These are phyloP conservation scores for Tilletia indica DNA, from an alignment of 1,284 basidiomycete genomes.

Conservation along the genomic window DNA sequence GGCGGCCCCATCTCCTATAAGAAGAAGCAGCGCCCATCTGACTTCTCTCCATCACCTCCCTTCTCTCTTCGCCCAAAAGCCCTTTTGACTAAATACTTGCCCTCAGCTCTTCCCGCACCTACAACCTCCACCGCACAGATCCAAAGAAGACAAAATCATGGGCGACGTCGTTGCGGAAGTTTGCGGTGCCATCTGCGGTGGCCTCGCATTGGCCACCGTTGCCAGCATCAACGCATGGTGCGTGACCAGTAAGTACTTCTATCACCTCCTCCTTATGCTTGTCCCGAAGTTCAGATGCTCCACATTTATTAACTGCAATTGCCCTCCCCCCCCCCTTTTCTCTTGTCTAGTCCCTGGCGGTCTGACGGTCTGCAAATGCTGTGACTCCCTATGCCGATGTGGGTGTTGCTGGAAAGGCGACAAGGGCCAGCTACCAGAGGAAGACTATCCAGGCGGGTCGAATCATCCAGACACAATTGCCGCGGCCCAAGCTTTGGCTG, in stretches of 20 bases:
- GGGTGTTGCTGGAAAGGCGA: conserved; percentile 15
- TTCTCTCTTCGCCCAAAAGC: no score
- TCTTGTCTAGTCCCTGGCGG: background rate
- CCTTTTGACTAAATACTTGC: no score
- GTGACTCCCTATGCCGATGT: background rate
- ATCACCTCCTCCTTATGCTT: no score
- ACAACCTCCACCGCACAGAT: no score
- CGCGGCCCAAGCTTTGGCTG: background rate
- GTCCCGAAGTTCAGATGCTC: no score
- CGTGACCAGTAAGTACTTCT: background rate
- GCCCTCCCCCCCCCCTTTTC: background rate
- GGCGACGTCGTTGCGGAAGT: conserved; percentile 10
- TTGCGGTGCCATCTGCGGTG: background rate
- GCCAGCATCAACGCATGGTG: background rate
- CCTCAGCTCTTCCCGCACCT: no score
- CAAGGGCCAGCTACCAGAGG: background rate
- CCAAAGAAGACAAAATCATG: background rate
- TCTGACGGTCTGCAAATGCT: conserved; percentile 7
- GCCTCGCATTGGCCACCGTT: background rate
- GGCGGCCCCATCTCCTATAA: no score
- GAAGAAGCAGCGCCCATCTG: no score
- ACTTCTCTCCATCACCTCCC: no score
- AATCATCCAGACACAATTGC: conserved; percentile 8
- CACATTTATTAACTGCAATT: no score
- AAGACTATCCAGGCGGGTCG: conserved; percentile 12